Evolutionary conservation across 768 basidiomycete genomes (phyloP), one percentile per base, ranked within the genome.

Genomic region (Suillus alpinus): DNA sequence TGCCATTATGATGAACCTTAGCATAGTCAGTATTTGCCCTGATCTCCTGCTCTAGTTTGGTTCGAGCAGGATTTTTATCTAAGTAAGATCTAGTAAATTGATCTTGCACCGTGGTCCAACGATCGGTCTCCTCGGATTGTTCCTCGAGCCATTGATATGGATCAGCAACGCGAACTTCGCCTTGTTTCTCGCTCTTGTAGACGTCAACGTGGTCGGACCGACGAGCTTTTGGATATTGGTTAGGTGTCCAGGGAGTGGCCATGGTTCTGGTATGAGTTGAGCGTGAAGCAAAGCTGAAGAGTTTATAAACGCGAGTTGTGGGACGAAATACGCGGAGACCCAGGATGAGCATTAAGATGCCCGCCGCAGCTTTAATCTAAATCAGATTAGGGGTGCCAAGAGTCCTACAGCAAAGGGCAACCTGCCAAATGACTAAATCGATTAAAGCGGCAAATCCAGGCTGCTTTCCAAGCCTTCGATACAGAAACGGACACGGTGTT

Each of bases 101-200:
- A 58, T 84, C 84, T 68, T 91, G 89, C 8, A 77, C 80, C 29
- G 81, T 76, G 2, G 79, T 85, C 88, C 89, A 91, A 41, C 76
- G 68, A 53, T 87, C 80, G 0, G 86, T 89, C 70, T 92, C 89
- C 18, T 81, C 73, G 31, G 81, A 78, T 64, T 86, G 71, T 32
- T 83, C 75, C 62, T 92, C 89, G 23, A 94, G 78, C 89, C 91
- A 92, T 47, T 82, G 75, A 75, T 91, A 91, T 6, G 91, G 89
- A 71, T 92, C 87, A 4, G 78, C 72, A 0, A 94, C 85, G 41
- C 74, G 75, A 43, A 92, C 86, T 57, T 84, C 68, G 26, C 87
- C 89, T n/a, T 78, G 73, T 49, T 75, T 71, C 65, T 84, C 82
- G 72, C 86, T 89, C 70, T 86, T 81, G 76, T 90, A 94, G 37